A percentile compares a stretch with the other conserved stretches of the same genome.
These are phyloP conservation scores for Venturia asperata DNA, from an alignment of 2,329 filamentous ascomycete species.

Conservation along the genomic window DNA sequence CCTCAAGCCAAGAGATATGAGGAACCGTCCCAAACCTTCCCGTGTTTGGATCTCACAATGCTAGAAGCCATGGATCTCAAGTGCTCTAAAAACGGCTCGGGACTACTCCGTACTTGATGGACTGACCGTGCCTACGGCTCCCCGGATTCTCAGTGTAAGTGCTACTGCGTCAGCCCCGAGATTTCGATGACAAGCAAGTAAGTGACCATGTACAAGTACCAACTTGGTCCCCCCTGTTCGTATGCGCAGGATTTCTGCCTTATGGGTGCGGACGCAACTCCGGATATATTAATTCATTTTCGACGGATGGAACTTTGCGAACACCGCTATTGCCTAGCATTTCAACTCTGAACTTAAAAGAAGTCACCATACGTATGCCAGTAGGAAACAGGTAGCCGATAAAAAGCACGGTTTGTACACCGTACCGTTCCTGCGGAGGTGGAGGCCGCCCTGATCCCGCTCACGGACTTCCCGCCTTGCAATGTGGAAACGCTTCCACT, in stretches of 20 bases:
- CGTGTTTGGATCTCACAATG: too few species aligned
- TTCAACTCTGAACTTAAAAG: neutral
- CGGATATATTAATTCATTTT: neutral
- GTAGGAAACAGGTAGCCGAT: neutral
- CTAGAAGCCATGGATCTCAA: too few species aligned
- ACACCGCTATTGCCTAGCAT: neutral
- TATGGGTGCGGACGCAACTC: neutral
- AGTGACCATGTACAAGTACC: too few species aligned
- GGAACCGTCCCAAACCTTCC: neutral
- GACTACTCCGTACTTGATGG: neutral
- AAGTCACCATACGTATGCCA: neutral
- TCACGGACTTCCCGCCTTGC: constrained; percentile 1
- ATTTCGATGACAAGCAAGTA: too few species aligned
- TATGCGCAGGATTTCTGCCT: too few species aligned
- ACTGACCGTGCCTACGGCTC: neutral
- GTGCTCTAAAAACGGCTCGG: too few species aligned
- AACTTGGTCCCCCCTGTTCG: too few species aligned
- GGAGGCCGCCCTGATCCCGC: neutral
- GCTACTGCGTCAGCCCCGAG: too few species aligned
- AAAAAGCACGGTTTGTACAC: neutral
- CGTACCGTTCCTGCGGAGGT: neutral
- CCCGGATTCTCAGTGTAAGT: neutral
- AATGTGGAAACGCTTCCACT: neutral
- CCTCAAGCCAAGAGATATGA: neutral
- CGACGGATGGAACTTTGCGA: neutral